phyloP scores from a whole-genome alignment of 2,329 filamentous ascomycete species.

The Grosmannia penicillata region DNA sequence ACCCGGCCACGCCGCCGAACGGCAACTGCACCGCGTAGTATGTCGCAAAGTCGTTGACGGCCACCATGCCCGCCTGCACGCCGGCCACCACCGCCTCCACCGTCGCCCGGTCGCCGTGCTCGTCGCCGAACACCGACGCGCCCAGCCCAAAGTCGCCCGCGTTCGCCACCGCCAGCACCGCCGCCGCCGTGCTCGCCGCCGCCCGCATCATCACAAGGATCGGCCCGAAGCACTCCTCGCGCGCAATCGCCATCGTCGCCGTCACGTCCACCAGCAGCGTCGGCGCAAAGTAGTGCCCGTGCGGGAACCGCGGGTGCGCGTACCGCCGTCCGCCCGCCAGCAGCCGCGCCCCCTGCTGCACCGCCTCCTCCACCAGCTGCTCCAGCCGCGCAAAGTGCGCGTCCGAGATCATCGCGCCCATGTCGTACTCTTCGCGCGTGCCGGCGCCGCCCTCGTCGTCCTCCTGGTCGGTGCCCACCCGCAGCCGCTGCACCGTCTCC shows the following conservation, averaged over 20 bases:
- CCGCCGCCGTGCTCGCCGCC: constrained; percentile 35
- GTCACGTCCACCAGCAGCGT: constrained; percentile 88
- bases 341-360: constrained; percentile 63
- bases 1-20: constrained; percentile 82
- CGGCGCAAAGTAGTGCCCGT: constrained; percentile 82
- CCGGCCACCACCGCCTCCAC: constrained; percentile 50
- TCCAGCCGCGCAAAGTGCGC: constrained; percentile 65
- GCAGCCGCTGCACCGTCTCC: constrained; percentile 58
- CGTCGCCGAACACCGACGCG: constrained; percentile 69
- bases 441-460: not conserved
- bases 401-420: constrained; percentile 81
- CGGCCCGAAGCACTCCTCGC: constrained; percentile 85
- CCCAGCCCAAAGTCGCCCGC: constrained; percentile 75
- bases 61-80: constrained; percentile 76
- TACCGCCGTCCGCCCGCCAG: constrained; percentile 64
- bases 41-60: constrained; percentile 87
- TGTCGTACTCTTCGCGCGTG: constrained; percentile 52
- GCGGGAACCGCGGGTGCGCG: constrained; percentile 55
- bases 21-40: constrained; percentile 91
- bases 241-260: constrained; percentile 69
- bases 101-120: constrained; percentile 34
- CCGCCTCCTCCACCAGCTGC: constrained; percentile 59
- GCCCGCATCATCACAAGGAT: constrained; percentile 77
- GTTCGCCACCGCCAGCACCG: constrained; percentile 70
- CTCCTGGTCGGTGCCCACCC: constrained; percentile 38